These are phyloP conservation scores for Pterula multifida DNA, from an alignment of 1,284 basidiomycete genomes.

Conservation along the genomic window DNA sequence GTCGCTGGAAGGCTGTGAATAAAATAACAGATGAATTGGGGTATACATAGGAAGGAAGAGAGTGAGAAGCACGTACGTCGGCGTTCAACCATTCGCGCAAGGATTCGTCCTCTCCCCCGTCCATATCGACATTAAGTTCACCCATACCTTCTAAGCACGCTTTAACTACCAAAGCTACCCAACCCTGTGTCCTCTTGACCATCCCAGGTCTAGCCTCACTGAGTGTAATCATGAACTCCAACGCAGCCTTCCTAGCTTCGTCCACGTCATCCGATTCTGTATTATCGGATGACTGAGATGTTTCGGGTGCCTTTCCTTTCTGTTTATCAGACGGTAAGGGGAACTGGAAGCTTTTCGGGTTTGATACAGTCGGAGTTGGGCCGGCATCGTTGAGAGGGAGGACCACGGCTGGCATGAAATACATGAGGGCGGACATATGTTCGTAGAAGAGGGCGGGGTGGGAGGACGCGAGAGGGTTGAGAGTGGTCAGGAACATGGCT, in stretches of 20 bases:
- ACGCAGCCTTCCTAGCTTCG: conserved; percentile 42
- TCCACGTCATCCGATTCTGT: conserved; percentile 38
- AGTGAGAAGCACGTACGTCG: conserved; percentile 34
- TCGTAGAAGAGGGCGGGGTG: conserved; percentile 57
- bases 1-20: conserved; percentile 43
- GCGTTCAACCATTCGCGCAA: conserved; percentile 57
- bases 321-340: conserved; percentile 28
- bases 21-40: conserved; percentile 3
- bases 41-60: conserved; percentile 1
- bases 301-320: conserved; percentile 17
- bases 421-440: conserved; percentile 48
- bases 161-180: conserved; percentile 54
- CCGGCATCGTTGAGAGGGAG: conserved; percentile 54
- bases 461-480: conserved; percentile 60
- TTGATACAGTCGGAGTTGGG: conserved; percentile 49
- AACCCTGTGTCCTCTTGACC: conserved; percentile 54
- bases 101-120: conserved; percentile 30
- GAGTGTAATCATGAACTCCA: conserved; percentile 71
- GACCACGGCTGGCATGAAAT: conserved; percentile 55
- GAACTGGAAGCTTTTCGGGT: conserved; percentile 53
- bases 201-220: conserved; percentile 56
- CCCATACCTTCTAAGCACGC: conserved; percentile 75
- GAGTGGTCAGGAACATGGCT: conserved; percentile 51
- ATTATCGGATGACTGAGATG: conserved; percentile 14
- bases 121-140: conserved; percentile 44